These are phyloP conservation scores for Neonectria punicea DNA, from an alignment of 2,329 filamentous ascomycete genomes.

Conservation along the genomic window DNA sequence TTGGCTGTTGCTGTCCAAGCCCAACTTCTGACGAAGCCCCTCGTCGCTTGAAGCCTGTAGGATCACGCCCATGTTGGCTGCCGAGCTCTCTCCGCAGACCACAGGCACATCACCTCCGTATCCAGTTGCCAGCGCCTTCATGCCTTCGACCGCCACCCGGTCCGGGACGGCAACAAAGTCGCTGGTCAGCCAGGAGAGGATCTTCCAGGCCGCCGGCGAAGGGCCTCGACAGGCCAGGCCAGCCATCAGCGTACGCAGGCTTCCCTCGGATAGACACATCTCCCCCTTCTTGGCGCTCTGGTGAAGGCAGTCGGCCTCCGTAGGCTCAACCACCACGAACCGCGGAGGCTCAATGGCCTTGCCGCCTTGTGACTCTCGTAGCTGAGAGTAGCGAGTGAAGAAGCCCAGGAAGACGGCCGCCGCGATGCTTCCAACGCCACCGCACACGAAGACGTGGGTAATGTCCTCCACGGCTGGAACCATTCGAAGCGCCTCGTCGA, in stretches of 20 bases:
- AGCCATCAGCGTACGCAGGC: conserved; percentile 25
- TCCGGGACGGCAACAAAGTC: conserved; percentile 31
- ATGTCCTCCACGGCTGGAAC: conserved; percentile 8
- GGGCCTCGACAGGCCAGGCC: conserved; percentile 27
- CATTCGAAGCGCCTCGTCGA: conserved; percentile 18
- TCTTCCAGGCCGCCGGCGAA: conserved; percentile 30
- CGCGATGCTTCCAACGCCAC: conserved; percentile 29
- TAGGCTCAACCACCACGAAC: conserved; percentile 27
- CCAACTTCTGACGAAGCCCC: conserved; percentile 3
- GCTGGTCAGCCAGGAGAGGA: conserved; percentile 28
- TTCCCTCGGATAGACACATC: conserved; percentile 5
- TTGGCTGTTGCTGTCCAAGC: no score
- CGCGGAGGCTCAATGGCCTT: neutral
- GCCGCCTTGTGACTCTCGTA: neutral
- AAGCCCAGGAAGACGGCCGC: conserved; percentile 25
- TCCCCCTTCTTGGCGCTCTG: conserved; percentile 27
- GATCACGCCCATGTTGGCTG: conserved; percentile 25
- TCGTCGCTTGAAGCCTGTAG: neutral
- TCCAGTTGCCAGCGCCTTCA: conserved; percentile 26
- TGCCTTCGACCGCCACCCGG: conserved; percentile 18
- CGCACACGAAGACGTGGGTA: conserved; percentile 30
- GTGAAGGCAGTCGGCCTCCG: conserved; percentile 25
- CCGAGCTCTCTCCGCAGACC: conserved; percentile 28
- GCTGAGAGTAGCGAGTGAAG: neutral
- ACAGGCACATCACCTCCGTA: conserved; percentile 21